Base-by-base conservation (phyloP, 202 grass and related monocot species). In the Dendrocalamus latiflorus region DNA sequence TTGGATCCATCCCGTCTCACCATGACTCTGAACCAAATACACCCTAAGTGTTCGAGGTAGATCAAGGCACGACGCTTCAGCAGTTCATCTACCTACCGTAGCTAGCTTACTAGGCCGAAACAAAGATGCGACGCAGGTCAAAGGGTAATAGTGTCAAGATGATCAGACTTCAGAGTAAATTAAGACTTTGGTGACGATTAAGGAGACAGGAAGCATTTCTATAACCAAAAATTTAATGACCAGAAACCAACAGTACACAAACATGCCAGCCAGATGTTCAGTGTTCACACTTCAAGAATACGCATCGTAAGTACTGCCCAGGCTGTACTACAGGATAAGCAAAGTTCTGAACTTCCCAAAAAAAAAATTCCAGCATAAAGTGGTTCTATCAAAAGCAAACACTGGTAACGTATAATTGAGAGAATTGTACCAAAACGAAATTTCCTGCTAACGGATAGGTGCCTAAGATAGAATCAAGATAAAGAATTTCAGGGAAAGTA, bases 121-220 rank as follows among this genome's bases (percentile, higher is more conserved):
- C 20, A 43, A 17, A 48, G 76, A 75, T 58, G 51, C 45, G 82
- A 68, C 21, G 68, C 77, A 24, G 20, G 38, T 34, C 56, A 81
- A 82, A 83, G 51, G 68, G 33, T 57, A 82, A 72, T 68, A 74
- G 43, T 58, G 39, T 4, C 54, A 56, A n/a, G 15, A 50, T 80
- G 26, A 51, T 36, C 15, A 53, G 10, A 7, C 2, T 20, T 30
- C 18, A 41, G 36, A 62, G 63, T 8, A 75, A 43, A 25, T 69
- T 76, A 86, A 73, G 56, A 38, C 38, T 75, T 54, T 63, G 83
- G 61, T 70, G 28, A 75, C 87, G 81, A 67, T 76, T 54, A 85
- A 74, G 92, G 81, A 68, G 83, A 86, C 88, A 89, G 1, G 72
- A 33, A 79, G 21, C 53, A 70, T 82, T 85, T 82, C 45, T 57